Evolutionary conservation across 2,329 filamentous ascomycete genomes (phyloP).

Genomic region (Fusarium coffeatum): DNA sequence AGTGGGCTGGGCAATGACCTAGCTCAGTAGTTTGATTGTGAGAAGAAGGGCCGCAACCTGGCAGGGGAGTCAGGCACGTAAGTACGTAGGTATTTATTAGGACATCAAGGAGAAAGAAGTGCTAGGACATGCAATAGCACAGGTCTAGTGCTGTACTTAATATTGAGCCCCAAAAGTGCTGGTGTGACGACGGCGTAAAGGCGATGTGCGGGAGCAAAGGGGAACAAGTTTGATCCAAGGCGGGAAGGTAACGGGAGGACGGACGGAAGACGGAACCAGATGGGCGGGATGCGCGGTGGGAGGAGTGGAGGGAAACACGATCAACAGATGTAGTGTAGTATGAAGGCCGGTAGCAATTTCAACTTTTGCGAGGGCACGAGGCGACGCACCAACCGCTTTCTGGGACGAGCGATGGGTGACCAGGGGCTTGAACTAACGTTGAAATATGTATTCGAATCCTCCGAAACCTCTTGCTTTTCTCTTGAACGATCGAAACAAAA

Average conservation of each 20-base stretch:
- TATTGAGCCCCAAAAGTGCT: conserved; percentile 27
- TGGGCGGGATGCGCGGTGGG: conserved; percentile 37
- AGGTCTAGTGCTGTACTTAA: conserved; percentile 16
- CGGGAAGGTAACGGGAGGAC: conserved; percentile 42
- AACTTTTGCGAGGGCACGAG: conserved; percentile 39
- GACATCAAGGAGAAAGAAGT: conserved; percentile 19
- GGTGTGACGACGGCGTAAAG: conserved; percentile 43
- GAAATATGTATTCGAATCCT: conserved; percentile 16
- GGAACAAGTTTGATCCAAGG: conserved; percentile 40
- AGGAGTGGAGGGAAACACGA: conserved; percentile 38
- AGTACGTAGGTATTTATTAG: conserved; percentile 37
- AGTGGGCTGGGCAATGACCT: conserved; percentile 29
- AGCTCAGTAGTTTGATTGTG: conserved; percentile 33
- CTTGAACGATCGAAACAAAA: conserved; percentile 9
- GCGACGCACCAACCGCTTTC: conserved; percentile 38
- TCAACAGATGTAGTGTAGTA: conserved; percentile 24
- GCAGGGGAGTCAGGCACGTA: conserved; percentile 33
- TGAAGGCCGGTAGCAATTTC: conserved; percentile 28
- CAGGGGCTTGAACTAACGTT: conserved; percentile 18
- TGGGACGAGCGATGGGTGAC: conserved; percentile 34
- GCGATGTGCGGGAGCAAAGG: conserved; percentile 44
- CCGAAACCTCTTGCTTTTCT: conserved; percentile 4
- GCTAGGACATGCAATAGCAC: conserved; percentile 21
- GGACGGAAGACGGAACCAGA: conserved; percentile 44
- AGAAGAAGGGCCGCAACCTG: conserved; percentile 35